A percentile compares a stretch with the other conserved stretches of the same genome.
Conservation (phyloP, 192 early-diverging fungal species). For the Phycomyces blakesleeanus region DNA sequence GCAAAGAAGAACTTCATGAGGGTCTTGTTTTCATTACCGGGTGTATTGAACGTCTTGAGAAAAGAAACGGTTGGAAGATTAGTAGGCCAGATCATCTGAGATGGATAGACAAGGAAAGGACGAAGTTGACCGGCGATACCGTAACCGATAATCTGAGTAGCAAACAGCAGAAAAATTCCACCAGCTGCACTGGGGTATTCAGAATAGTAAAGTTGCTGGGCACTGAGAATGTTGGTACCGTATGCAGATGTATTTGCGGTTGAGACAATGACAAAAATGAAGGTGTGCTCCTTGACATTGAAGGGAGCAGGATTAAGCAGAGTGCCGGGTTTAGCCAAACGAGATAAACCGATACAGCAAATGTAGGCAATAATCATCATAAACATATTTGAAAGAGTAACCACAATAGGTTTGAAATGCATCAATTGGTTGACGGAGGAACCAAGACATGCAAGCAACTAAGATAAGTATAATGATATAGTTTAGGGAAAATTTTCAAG, state of each 20-base stretch:
- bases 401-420: slow-evolving; percentile 75
- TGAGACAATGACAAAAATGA: slow-evolving; percentile 55
- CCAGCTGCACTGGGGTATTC: slow-evolving; percentile 48
- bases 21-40: slow-evolving; percentile 7
- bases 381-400: slow-evolving; percentile 60
- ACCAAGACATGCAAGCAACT: slow-evolving; percentile 46
- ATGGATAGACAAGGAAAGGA: slow-evolving; percentile 46
- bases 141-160: slow-evolving; percentile 53
- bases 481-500: no score
- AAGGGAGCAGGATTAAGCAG: slow-evolving; percentile 42
- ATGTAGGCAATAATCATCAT: slow-evolving; percentile 75
- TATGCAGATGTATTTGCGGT: slow-evolving; percentile 63
- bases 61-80: slow-evolving; percentile 44
- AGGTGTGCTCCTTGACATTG: slow-evolving; percentile 32
- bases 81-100: slow-evolving; percentile 53
- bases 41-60: slow-evolving; percentile 36
- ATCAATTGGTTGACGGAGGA: slow-evolving; percentile 70
- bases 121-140: slow-evolving; percentile 50
- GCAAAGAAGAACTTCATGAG: slow-evolving; percentile 28
- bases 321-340: slow-evolving; percentile 45
- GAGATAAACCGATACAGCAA: slow-evolving; percentile 58
- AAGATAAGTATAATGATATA: no score
- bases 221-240: slow-evolving; percentile 68
- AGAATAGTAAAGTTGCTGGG: slow-evolving; percentile 64
- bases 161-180: slow-evolving; percentile 33